Conservation (phyloP, 441 rosid genomes). For the Adansonia madagascariensis region DNA sequence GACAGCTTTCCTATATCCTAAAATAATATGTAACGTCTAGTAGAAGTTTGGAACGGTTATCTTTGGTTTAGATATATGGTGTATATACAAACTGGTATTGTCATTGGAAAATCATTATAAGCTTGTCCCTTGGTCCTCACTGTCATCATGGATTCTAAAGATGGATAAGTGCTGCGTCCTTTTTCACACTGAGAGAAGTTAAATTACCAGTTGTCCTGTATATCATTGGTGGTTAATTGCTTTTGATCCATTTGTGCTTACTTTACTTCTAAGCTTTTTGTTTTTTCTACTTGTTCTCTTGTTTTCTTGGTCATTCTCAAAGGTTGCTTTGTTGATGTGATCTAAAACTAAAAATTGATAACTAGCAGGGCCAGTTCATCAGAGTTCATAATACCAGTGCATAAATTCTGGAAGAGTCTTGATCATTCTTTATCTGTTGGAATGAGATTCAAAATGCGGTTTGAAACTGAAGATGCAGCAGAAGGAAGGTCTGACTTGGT, state of each 20-base stretch:
- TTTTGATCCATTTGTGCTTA: not conserved
- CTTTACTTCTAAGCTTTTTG: not conserved
- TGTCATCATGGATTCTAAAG: not conserved
- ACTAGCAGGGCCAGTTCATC: slow-evolving; percentile 67
- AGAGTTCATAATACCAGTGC: slow-evolving; percentile 68
- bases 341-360: not conserved
- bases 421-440: slow-evolving; percentile 68
- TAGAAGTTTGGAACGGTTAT: not conserved
- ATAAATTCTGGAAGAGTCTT: slow-evolving; percentile 73
- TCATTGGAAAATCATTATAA: not conserved
- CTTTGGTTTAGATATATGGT: not conserved
- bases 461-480: slow-evolving; percentile 86
- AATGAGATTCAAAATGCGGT: slow-evolving; percentile 81
- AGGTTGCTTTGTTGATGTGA: not conserved
- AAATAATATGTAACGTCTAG: not conserved
- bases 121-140: not conserved
- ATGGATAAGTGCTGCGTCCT: not conserved
- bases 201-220: not conserved
- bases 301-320: not conserved
- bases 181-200: not conserved
- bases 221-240: not conserved
- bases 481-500: slow-evolving; percentile 66
- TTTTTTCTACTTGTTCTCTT: not conserved
- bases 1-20: not conserved
- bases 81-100: not conserved